These are phyloP conservation scores for Novymonas esmeraldas DNA, from an alignment of 208 protist species.

Conservation along the genomic window DNA sequence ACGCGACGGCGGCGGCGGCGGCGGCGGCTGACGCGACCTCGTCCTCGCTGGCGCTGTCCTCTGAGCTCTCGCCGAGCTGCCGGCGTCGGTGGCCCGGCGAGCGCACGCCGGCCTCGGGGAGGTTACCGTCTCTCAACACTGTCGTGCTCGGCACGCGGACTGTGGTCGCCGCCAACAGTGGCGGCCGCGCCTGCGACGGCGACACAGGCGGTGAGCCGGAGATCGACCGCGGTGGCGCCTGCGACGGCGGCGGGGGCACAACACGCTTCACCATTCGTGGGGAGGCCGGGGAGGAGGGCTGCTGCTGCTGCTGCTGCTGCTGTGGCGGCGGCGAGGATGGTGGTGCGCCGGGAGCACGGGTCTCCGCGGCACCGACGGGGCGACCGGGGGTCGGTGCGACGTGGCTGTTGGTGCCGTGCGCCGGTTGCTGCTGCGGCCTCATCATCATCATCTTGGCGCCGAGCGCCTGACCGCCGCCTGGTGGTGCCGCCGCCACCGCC, in stretches of 20 bases:
- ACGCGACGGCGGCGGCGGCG: neutral
- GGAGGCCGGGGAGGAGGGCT: neutral
- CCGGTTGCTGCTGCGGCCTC: no score
- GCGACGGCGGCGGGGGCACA: conserved; percentile 4
- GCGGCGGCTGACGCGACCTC: neutral
- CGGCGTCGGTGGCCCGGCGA: conserved; percentile 7
- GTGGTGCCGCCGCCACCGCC: no score
- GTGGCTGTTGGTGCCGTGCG: no score
- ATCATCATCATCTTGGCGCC: no score
- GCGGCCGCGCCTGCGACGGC: neutral
- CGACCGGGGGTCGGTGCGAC: no score
- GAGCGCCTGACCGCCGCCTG: no score
- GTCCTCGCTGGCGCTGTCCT: conserved; percentile 12
- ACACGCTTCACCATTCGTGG: conserved; percentile 15
- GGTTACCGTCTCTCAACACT: conserved; percentile 14
- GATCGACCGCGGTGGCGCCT: neutral
- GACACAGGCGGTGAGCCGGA: neutral
- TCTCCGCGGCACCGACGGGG: neutral
- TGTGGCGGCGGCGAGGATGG: conserved; percentile 1
- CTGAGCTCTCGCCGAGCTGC: conserved; percentile 25
- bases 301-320: conserved; percentile 9
- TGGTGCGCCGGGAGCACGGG: neutral
- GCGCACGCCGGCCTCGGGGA: conserved; percentile 22
- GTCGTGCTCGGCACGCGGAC: conserved; percentile 26
- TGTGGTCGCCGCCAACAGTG: neutral